phyloP scores from a whole-genome alignment of 2,329 filamentous ascomycete genomes.

The Blumeria graminis region DNA sequence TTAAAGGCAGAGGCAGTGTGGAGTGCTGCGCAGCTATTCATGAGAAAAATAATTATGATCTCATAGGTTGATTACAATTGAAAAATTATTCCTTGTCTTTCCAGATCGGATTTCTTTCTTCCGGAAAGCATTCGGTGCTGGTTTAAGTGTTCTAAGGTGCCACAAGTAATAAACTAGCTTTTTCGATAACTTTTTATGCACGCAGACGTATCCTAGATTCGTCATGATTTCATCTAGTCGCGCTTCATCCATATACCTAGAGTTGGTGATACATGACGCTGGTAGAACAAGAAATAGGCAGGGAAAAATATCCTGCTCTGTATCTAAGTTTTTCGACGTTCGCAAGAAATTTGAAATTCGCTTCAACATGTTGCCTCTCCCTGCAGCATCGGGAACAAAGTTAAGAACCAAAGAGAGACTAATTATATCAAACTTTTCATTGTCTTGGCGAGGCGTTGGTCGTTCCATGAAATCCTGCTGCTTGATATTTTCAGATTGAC shows the following conservation, averaged over 20 bases:
- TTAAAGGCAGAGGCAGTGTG: too few relatives aligned
- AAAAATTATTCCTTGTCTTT: slow-evolving; percentile 67
- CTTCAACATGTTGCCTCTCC: slow-evolving; percentile 64
- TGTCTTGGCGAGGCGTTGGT: slow-evolving; percentile 37
- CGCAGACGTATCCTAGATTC: slow-evolving; percentile 45
- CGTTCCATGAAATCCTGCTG: slow-evolving; percentile 90
- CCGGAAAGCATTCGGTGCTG: slow-evolving; percentile 22
- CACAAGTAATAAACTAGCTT: slow-evolving; percentile 87
- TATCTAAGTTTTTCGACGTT: slow-evolving; percentile 8
- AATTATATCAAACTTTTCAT: slow-evolving; percentile 63
- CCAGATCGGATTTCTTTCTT: slow-evolving; percentile 64
- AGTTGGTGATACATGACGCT: slow-evolving; percentile 69
- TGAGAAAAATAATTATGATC: too few relatives aligned
- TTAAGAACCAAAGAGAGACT: slow-evolving; percentile 85
- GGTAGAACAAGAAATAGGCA: slow-evolving; percentile 76
- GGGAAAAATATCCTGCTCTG: slow-evolving; percentile 25
- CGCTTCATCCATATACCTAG: slow-evolving; percentile 59
- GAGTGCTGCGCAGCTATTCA: too few relatives aligned
- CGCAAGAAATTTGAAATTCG: slow-evolving; percentile 49
- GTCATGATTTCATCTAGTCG: slow-evolving; percentile 50
- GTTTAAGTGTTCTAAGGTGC: slow-evolving; percentile 19
- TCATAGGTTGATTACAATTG: slow-evolving; percentile 36
- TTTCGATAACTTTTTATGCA: slow-evolving; percentile 46
- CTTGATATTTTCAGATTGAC: slow-evolving; percentile 55
- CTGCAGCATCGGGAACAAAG: slow-evolving; percentile 57